A percentile compares a stretch with the other conserved stretches of the same genome.
phyloP scores from a whole-genome alignment of 2,329 filamentous ascomycete genomes.

The Lecanosticta acicola region DNA sequence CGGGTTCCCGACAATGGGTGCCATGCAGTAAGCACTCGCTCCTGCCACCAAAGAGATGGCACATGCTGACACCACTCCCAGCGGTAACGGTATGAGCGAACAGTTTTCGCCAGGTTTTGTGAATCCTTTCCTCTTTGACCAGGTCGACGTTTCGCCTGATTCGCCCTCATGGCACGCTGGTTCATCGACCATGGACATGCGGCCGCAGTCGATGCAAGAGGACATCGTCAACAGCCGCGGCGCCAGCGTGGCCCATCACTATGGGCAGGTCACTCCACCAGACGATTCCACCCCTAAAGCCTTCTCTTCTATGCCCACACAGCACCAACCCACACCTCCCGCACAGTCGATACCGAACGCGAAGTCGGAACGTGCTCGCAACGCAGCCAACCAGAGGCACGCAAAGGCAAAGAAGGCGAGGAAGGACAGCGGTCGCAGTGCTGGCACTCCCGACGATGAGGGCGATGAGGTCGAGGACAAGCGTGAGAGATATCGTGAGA shows the following conservation, averaged over 20 bases:
- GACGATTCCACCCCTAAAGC: slow-evolving; percentile 25
- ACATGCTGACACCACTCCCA: neutral
- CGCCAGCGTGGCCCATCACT: slow-evolving; percentile 21
- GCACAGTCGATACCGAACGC: slow-evolving; percentile 11
- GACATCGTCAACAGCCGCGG: slow-evolving; percentile 16
- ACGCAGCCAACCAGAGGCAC: slow-evolving; percentile 29
- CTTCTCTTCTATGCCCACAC: slow-evolving; percentile 3
- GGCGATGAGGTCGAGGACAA: slow-evolving; percentile 37
- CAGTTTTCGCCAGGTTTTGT: slow-evolving; percentile 4
- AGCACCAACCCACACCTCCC: slow-evolving; percentile 3
- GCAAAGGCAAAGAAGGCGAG: slow-evolving; percentile 26
- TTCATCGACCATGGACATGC: slow-evolving; percentile 3
- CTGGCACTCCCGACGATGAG: slow-evolving; percentile 11
- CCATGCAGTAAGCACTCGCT: slow-evolving; percentile 1
- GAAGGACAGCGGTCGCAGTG: slow-evolving; percentile 14
- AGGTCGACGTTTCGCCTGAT: slow-evolving; percentile 4
- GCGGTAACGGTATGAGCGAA: neutral
- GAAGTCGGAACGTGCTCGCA: slow-evolving; percentile 29
- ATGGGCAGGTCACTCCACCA: slow-evolving; percentile 37
- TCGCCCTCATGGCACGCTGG: slow-evolving; percentile 6
- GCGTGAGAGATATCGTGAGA: slow-evolving; percentile 57
- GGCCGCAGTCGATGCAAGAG: slow-evolving; percentile 10
- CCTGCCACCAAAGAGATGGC: neutral
- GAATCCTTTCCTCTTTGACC: slow-evolving; percentile 8
- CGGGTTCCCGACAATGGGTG: slow-evolving; percentile 1